These are phyloP conservation scores for Elaphomyces granulatus DNA, from an alignment of 495 filamentous ascomycete genomes.

Conservation along the genomic window DNA sequence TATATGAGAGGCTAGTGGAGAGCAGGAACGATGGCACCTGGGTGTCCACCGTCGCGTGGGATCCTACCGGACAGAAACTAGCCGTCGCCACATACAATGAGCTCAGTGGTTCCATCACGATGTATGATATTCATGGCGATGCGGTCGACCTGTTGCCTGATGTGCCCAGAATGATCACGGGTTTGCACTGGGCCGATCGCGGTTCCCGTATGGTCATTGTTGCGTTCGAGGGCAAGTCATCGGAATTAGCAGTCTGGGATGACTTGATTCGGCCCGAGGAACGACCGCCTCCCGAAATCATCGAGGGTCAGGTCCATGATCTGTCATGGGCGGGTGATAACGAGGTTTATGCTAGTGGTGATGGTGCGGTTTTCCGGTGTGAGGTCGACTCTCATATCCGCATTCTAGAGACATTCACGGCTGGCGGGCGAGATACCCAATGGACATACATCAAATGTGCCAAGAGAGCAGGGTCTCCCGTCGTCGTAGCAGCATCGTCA, in stretches of 20 bases:
- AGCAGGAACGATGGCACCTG: conserved; percentile 22
- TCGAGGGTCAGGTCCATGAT: conserved; percentile 27
- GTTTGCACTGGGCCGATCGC: conserved; percentile 26
- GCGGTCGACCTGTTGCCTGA: conserved; percentile 35
- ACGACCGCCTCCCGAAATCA: conserved; percentile 25
- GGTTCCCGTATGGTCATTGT: conserved; percentile 30
- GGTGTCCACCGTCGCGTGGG: conserved; percentile 55
- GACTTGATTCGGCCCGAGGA: conserved; percentile 27
- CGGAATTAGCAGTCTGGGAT: conserved; percentile 34
- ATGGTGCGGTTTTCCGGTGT: conserved; percentile 29
- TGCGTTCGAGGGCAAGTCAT: conserved; percentile 26
- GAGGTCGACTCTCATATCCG: conserved; percentile 28
- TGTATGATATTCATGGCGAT: conserved; percentile 50
- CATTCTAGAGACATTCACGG: conserved; percentile 23
- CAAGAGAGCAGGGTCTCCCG: conserved; percentile 12
- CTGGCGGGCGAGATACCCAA: conserved; percentile 13
- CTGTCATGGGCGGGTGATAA: conserved; percentile 24
- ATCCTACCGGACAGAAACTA: conserved; percentile 46
- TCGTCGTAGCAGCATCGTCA: conserved; percentile 26
- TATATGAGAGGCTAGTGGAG: conserved; percentile 26
- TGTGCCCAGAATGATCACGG: conserved; percentile 31
- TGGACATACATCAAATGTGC: conserved; percentile 30
- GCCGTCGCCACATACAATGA: conserved; percentile 55
- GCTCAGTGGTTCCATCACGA: conserved; percentile 46
- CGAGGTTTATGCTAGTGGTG: conserved; percentile 27